Base-by-base conservation (phyloP, 441 rosid genomes). In the Adansonia grandidieri region DNA sequence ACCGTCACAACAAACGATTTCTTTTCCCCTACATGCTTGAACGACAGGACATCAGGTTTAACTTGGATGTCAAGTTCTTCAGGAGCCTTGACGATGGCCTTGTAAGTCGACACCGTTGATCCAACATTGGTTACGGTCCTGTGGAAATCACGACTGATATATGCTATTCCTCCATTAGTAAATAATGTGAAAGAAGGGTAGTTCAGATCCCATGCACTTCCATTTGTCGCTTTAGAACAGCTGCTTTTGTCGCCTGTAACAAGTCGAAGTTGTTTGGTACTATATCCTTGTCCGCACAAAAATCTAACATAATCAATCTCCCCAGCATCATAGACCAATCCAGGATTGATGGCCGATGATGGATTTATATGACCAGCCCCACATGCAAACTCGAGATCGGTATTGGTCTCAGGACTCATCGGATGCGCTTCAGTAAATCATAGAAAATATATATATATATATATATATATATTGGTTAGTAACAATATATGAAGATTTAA, bases 301-400 rank as follows among this genome's bases (percentile, higher is more conserved):
- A 89, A 87, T 2, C 84, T 79, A 0, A 89, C 66, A 63, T 88
- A 89, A 65, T 93, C 92, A 50, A 48, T 54, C 76, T 82, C 88
- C 11, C 45, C 66, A 44, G 90, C 85, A 70, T 92, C 94, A 37
- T 89, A 92, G 10, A 92, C 78, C 9, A 91, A 78, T 22, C 98
- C 91, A 0, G 92, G 97, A 6, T 84, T 51, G 7, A 71, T n/a
- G 3, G 89, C 91, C 3, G 20, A 45, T 1, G 65, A 0, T 0
- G 94, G 93, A 62, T 90, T 81, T 15, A 90, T 78, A 42, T 90
- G 89, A 22, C 98, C 92, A 0, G 94, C 76, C 11, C 96, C 94
- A 1, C 85, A 91, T 0, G 93, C 89, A 10, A 94, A 89, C 50
- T 90, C 95, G 0, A 79, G 86, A 7, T 86, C 88, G 0, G 37